Evolutionary conservation across 2,329 filamentous ascomycete genomes (phyloP).

Genomic region (Neofusicoccum kwambonambiense): DNA sequence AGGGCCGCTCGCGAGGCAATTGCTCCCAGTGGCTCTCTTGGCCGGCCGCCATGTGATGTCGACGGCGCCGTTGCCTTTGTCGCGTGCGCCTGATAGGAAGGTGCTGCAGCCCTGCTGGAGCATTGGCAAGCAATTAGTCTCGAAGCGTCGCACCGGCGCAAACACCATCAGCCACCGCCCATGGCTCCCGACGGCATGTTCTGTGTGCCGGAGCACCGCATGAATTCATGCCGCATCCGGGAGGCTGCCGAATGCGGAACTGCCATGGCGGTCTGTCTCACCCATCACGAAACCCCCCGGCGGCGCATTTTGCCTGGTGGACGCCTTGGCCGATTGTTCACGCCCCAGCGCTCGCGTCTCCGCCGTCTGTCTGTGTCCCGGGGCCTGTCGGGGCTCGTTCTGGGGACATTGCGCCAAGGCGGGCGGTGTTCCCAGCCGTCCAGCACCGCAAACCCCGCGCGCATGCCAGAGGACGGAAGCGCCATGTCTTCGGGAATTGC

Average conservation of each 20-base stretch:
- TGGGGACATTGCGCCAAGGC: not conserved
- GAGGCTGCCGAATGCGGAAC: slow-evolving; percentile 1
- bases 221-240: not conserved
- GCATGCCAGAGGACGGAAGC: not conserved
- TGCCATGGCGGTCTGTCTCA: not conserved
- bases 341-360: not conserved
- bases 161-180: not conserved
- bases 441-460: not conserved
- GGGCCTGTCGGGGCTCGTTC: not conserved
- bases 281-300: not conserved
- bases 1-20: no score
- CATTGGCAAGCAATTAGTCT: slow-evolving; percentile 14
- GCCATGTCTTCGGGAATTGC: not conserved
- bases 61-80: not conserved
- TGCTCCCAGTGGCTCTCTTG: no score
- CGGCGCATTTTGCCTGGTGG: not conserved
- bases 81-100: slow-evolving; percentile 9
- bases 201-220: not conserved
- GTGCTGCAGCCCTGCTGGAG: slow-evolving; percentile 10
- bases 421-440: no score
- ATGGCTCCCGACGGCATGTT: no score
- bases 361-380: not conserved
- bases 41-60: slow-evolving; percentile 2
- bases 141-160: slow-evolving; percentile 3
- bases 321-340: not conserved